Percentiles rank a stretch among this genome's conserved stretches.
Conservation (phyloP, 2,329 filamentous ascomycete genomes). For the Beauveria sp. region DNA sequence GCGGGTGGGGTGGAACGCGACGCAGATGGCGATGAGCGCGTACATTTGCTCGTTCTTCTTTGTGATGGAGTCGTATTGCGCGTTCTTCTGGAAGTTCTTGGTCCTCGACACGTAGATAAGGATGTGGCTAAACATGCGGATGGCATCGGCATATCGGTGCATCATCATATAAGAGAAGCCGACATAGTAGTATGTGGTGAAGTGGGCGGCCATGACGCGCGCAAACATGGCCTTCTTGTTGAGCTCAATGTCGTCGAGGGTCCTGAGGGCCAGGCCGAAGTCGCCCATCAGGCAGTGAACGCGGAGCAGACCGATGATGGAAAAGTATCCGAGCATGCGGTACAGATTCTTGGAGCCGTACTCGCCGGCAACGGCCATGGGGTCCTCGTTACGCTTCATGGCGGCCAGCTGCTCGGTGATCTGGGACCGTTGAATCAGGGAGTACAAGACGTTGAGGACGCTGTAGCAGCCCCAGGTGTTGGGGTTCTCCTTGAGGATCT, state of each 20-base stretch:
- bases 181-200: conserved; percentile 99
- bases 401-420: conserved; percentile 96
- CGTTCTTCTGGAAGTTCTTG: conserved; percentile 99
- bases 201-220: conserved; percentile 98
- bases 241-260: conserved; percentile 96
- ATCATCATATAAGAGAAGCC: conserved; percentile 99
- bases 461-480: conserved; percentile 99
- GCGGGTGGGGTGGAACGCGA: conserved; percentile 93
- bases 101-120: conserved; percentile 96
- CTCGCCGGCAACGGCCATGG: conserved; percentile 79
- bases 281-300: conserved; percentile 96
- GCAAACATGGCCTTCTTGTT: conserved; percentile 99
- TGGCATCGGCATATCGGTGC: conserved; percentile 97
- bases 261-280: conserved; percentile 97
- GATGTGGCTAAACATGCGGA: conserved; percentile 99
- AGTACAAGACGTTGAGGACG: conserved; percentile 98
- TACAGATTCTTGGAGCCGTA: conserved; percentile 93
- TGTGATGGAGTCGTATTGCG: conserved; percentile 94
- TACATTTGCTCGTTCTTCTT: conserved; percentile 99
- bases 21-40: conserved; percentile 95
- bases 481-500: conserved; percentile 87
- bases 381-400: conserved; percentile 90
- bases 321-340: conserved; percentile 98
- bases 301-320: conserved; percentile 91
- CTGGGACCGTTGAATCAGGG: conserved; percentile 94